These are phyloP conservation scores for Fusarium beomiforme DNA, from an alignment of 2,329 filamentous ascomycete species.

Conservation along the genomic window DNA sequence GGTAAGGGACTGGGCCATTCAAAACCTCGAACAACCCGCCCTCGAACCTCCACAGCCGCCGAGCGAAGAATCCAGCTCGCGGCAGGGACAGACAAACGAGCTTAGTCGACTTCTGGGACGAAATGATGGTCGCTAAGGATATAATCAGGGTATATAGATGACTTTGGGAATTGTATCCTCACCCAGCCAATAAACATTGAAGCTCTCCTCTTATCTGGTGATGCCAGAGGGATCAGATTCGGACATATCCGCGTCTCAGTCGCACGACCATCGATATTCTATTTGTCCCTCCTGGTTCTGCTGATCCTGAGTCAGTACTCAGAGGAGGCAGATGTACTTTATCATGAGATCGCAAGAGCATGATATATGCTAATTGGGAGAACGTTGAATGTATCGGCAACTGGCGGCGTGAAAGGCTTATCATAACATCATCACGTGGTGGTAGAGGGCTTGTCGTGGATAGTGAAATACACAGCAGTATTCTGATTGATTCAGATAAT, in stretches of 20 bases:
- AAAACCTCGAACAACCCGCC: no score
- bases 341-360: background rate
- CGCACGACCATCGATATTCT: background rate
- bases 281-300: background rate
- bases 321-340: background rate
- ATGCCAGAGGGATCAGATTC: background rate
- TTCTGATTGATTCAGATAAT: background rate
- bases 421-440: background rate
- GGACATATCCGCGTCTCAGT: background rate
- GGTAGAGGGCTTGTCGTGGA: background rate
- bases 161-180: background rate
- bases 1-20: no score
- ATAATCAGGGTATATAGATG: background rate
- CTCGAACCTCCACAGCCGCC: background rate
- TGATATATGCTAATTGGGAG: background rate
- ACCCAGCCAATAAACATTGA: background rate
- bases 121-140: background rate
- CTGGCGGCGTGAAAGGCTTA: slow-evolving; percentile 1
- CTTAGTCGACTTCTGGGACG: background rate
- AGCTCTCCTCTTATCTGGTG: background rate
- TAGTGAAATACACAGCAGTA: background rate
- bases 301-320: background rate
- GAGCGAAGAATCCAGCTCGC: background rate
- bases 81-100: background rate
- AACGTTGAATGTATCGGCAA: slow-evolving; percentile 8